phyloP scores from a whole-genome alignment of 768 basidiomycete genomes.

The Leccinum disarticulatum region DNA sequence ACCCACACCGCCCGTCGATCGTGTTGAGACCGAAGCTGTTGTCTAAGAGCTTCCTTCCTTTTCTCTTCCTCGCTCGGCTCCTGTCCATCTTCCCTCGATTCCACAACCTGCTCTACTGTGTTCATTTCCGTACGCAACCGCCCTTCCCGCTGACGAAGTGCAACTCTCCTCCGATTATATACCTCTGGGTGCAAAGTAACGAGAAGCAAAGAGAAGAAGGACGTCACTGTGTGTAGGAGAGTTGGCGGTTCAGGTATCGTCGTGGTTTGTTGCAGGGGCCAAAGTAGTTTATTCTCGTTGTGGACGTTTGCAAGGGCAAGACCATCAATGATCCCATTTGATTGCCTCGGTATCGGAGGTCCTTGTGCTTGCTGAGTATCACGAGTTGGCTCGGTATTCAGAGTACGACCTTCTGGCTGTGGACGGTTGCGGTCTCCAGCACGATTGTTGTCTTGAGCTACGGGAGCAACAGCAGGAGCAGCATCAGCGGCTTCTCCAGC shows the following conservation, averaged over 20 bases:
- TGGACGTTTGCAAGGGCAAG: conserved; percentile 59
- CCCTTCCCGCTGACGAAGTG: conserved; percentile 63
- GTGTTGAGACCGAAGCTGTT: conserved; percentile 49
- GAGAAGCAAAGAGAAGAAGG: conserved; percentile 57
- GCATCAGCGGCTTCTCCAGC: conserved; percentile 18
- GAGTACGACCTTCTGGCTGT: conserved; percentile 15
- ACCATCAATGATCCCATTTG: conserved; percentile 43
- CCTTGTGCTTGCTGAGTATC: conserved; percentile 25
- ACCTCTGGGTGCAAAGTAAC: conserved; percentile 71
- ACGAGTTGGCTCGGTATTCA: conserved; percentile 17
- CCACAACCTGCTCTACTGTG: conserved; percentile 28
- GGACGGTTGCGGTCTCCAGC: conserved; percentile 17
- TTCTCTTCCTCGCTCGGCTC: conserved; percentile 34
- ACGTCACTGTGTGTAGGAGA: conserved; percentile 47
- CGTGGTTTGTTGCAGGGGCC: conserved; percentile 27
- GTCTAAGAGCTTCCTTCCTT: conserved; percentile 32
- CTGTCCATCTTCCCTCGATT: conserved; percentile 31
- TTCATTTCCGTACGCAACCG: conserved; percentile 65
- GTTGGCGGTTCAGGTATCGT: conserved; percentile 41
- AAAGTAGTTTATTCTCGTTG: conserved; percentile 53
- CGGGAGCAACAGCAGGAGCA: conserved; percentile 27
- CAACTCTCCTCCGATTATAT: conserved; percentile 64
- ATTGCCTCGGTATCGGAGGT: conserved; percentile 31
- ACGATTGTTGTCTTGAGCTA: conserved; percentile 15
- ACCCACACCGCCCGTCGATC: conserved; percentile 60